Base-by-base conservation (phyloP, 441 rosid species). In the Gossypium gossypioides region DNA sequence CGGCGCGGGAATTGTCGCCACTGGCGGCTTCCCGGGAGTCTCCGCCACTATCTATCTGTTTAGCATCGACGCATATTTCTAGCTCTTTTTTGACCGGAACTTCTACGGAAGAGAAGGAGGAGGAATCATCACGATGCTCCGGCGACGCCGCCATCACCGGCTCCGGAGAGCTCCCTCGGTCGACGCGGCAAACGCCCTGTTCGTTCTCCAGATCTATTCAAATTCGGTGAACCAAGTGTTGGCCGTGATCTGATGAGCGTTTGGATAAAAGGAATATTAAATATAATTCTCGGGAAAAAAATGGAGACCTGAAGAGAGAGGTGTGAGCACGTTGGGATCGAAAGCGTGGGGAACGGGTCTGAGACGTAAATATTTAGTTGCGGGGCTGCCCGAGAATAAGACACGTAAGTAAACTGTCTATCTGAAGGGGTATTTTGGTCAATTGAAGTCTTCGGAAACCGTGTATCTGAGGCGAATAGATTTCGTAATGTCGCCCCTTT, bases 111-210 rank as follows among this genome's bases (percentile, higher is more conserved):
- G 85, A 79, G 8, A 78, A 74, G 0, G 86, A 81, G 1, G 80
- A 74, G 1, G 88, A 75, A 72, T 56, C 84, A 68, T 69, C 76
- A 21, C 77, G 82, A 62, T 81, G 77, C 68, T 69, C 85, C 72
- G 78, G 83, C 13, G 85, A 74, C 57, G 72, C 85, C 79, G 76
- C 84, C 89, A 86, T 87, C 75, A 58, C 69, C 62, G 65, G 55
- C 69, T 57, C 70, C 69, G 42, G 60, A 58, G 55, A 59, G 78
- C 19, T 71, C 68, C 0, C 65, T 52, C 44, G 40, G 34, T 42
- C 60, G 55, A 4, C 57, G 16, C 15, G 13, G 50, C 42, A 44
- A 13, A 19, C 61, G 22, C 34, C 66, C 65, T 40, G 34, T 25
- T 63, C 71, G 75, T 12, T 86, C 76, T 82, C 78, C 84, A 69